phyloP scores from a whole-genome alignment of 2,329 filamentous ascomycete genomes.

The Colletotrichum nymphaeae region DNA sequence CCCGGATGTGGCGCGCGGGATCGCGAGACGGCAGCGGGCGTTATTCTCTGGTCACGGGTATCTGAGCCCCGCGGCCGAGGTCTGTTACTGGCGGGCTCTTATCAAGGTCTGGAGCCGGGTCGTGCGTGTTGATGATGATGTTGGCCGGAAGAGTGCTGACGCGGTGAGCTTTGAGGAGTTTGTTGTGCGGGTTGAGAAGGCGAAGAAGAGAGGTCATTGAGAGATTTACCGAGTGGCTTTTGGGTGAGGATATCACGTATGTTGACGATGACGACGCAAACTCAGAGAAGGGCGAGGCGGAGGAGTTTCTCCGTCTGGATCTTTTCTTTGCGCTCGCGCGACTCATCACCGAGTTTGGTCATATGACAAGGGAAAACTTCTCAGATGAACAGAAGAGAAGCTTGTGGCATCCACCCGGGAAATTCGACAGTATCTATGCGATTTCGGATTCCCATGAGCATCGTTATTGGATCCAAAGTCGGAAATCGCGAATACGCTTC shows the following conservation, averaged over 20 bases:
- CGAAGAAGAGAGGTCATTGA: neutral
- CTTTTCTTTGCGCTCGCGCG: no score
- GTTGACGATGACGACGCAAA: no score
- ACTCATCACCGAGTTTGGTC: no score
- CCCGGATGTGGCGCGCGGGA: slow-evolving; percentile 55
- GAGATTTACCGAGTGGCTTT: neutral
- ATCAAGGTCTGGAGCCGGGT: slow-evolving; percentile 60
- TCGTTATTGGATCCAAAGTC: no score
- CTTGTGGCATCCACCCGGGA: no score
- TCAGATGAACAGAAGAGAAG: no score
- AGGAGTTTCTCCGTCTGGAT: no score
- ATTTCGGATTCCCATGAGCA: no score
- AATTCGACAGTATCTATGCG: no score
- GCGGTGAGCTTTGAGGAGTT: slow-evolving; percentile 37
- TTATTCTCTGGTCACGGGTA: slow-evolving; percentile 56
- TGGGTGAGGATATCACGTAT: neutral
- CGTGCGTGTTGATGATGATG: slow-evolving; percentile 46
- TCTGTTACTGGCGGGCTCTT: slow-evolving; percentile 64
- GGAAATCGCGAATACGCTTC: no score
- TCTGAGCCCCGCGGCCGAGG: slow-evolving; percentile 61
- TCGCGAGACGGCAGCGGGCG: slow-evolving; percentile 59
- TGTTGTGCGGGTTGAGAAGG: neutral
- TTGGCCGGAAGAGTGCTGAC: neutral
- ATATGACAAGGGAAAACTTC: no score
- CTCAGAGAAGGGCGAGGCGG: no score